A percentile compares a stretch with the other conserved stretches of the same genome.
phyloP scores from a whole-genome alignment of 148 eudicot genomes.

The Tetragonia tetragonoides region DNA sequence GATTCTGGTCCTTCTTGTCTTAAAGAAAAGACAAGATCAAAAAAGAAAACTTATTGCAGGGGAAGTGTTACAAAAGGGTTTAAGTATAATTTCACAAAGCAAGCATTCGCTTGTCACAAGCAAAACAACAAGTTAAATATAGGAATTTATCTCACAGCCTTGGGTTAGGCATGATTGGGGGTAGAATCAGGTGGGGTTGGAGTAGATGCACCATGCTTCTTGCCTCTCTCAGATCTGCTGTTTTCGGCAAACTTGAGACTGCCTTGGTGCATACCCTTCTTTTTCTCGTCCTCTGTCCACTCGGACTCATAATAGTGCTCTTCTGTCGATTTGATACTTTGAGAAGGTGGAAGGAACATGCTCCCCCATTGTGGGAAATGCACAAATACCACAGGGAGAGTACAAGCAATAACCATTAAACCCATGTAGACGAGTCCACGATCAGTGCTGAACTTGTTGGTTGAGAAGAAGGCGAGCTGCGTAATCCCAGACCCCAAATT shows the following conservation, averaged over 20 bases:
- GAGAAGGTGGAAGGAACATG: slow-evolving; percentile 35
- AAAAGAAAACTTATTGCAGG: too few relatives aligned
- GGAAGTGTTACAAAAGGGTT: too few relatives aligned
- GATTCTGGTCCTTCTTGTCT: too few relatives aligned
- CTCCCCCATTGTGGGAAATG: slow-evolving; percentile 60
- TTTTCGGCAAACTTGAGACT: slow-evolving; percentile 45
- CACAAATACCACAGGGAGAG: slow-evolving; percentile 12
- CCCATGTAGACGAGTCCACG: slow-evolving; percentile 41
- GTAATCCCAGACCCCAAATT: slow-evolving; percentile 44
- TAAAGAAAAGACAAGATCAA: too few relatives aligned
- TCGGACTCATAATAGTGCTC: slow-evolving; percentile 37
- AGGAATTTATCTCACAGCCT: too few relatives aligned
- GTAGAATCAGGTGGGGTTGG: not conserved
- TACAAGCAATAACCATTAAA: slow-evolving; percentile 29
- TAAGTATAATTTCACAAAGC: too few relatives aligned
- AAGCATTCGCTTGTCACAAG: too few relatives aligned
- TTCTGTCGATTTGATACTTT: slow-evolving; percentile 17
- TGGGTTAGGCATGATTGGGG: too few relatives aligned
- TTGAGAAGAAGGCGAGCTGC: slow-evolving; percentile 38
- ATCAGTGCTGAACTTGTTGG: slow-evolving; percentile 21
- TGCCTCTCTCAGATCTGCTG: slow-evolving; percentile 40
- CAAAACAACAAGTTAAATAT: too few relatives aligned
- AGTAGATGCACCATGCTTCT: not conserved
- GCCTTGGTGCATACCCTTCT: slow-evolving; percentile 34
- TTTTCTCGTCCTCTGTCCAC: slow-evolving; percentile 32